Base-by-base conservation (phyloP, 2,329 filamentous ascomycete species). In the Corniculantispora saksenae region DNA sequence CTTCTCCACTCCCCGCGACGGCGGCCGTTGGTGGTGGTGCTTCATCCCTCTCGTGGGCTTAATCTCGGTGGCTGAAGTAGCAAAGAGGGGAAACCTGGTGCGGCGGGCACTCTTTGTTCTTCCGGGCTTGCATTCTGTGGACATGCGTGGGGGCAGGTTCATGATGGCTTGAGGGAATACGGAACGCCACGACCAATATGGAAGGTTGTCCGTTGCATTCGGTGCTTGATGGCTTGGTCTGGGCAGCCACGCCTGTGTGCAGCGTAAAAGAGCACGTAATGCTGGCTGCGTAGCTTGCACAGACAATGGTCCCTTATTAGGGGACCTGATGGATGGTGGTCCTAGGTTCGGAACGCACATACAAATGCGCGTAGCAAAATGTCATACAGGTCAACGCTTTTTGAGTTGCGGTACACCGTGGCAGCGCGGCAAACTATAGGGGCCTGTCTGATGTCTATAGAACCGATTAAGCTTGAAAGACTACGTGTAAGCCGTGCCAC, bases 41-140 rank as follows among this genome's bases (percentile, higher is more conserved):
- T 10, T 21, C 19, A 45, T 45, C 48, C 38, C 32, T 45, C 60
- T 62, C 60, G 60, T 62, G 8, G 21, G 58, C 19, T 23, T 21
- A 47, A 62, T 62, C 50, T 62, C 27, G 60, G 60, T 62, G 60
- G 60, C 60, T 53, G 15, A 62, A 61, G 17, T 23, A 19, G 47
- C 48, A 61, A 54, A 27, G 47, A 51, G 32, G 45, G 47, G 32
- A 38, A 50, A 43, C 55, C 23, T 45, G 38, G 38, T n/a, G 32
- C 10, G 25, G 57, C 29, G 57, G 35, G 21, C 32, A 13, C 10
- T 29, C 27, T 38, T n/a, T 8, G n/a, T 58, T 59, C 23, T 51
- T 54, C 27, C 15, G 27, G 58, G 59, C 57, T 60, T 38, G 32
- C 25, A 32, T 17, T 15, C 32, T 40, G 45, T 25, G 32, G 25